Evolutionary conservation across 495 filamentous ascomycete species (phyloP), one percentile per base, ranked within the genome.

Genomic region (Annulohypoxylon moriforme): DNA sequence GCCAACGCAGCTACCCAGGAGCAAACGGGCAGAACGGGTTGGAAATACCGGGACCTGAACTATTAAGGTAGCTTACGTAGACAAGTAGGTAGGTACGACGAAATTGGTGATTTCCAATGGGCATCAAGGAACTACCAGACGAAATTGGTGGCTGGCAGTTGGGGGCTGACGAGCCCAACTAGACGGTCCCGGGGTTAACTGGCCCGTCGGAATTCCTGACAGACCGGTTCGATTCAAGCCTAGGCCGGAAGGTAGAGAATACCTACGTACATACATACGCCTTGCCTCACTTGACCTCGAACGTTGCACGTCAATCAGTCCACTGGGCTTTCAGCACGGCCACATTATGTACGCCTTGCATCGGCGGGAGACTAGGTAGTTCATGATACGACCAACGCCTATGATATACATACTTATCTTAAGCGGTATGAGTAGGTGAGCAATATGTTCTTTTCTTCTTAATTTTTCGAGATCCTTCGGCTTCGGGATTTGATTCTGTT

Each of bases 261-360:
- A 40, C 36, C 14, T 40, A 40, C 36, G 3, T 67, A 71, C 63
- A 58, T 46, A 71, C 40, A 68, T 69, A 80, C 78, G 80, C 72
- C 75, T 80, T 77, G 72, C 78, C 80, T 81, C 77, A 79, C 78
- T 81, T 78, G 78, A 81, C 76, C 74, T 78, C 66, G 72, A 67
- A 66, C 58, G 71, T 74, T 58, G 69, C 69, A 76, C 67, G 44
- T 65, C 44, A 49, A 25, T 56, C 62, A 40, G 52, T 71, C 40
- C 56, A 67, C 29, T 50, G 40, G 59, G 42, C 22, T 27, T 44
- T 50, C 46, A 67, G 62, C 71, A 62, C 71, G 61, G 71, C 71
- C 66, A 66, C 71, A 58, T 49, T 50, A 31, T 57, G 47, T 46
- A 62, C 65, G 66, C 57, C 66, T 69, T 62, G 52, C 61, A 49